Evolutionary conservation across 768 basidiomycete species (phyloP).

Genomic region (Rhizopogon rudus): DNA sequence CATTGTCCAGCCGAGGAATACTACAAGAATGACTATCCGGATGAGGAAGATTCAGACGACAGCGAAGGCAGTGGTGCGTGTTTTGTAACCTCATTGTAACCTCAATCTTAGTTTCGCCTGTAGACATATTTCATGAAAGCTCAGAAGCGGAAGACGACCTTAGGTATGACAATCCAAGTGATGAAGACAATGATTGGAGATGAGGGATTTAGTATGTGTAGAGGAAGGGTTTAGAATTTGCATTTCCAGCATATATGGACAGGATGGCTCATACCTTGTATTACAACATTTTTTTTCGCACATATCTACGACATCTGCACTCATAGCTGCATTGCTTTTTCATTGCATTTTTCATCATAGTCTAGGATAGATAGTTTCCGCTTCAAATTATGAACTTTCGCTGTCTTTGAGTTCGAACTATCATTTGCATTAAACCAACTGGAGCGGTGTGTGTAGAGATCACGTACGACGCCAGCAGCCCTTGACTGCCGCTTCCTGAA

Average conservation of each 20-base stretch:
- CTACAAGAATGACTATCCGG: slow-evolving; percentile 83
- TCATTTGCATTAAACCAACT: slow-evolving; percentile 2
- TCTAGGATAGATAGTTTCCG: too few relatives aligned
- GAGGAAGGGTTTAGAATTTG: not conserved
- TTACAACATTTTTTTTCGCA: slow-evolving; percentile 11
- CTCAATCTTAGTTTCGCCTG: slow-evolving; percentile 1
- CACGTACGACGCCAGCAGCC: slow-evolving; percentile 12
- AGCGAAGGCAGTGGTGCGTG: slow-evolving; percentile 35
- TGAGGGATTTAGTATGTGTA: slow-evolving; percentile 10
- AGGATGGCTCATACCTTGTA: slow-evolving; percentile 2
- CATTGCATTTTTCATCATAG: too few relatives aligned
- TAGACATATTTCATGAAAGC: slow-evolving; percentile 56
- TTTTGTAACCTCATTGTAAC: not conserved
- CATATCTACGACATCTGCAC: slow-evolving; percentile 13
- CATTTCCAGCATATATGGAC: slow-evolving; percentile 8
- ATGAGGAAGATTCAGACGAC: slow-evolving; percentile 49
- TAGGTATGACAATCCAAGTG: slow-evolving; percentile 22
- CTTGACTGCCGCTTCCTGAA: slow-evolving; percentile 2
- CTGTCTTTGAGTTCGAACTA: slow-evolving; percentile 19
- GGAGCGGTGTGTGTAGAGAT: not conserved
- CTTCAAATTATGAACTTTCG: not conserved
- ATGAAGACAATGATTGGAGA: slow-evolving; percentile 30
- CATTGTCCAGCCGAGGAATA: slow-evolving; percentile 65
- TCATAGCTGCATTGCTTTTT: not conserved
- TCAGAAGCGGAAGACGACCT: slow-evolving; percentile 44